Conservation (phyloP, 345 rosid species). For the Salix dunnii region DNA sequence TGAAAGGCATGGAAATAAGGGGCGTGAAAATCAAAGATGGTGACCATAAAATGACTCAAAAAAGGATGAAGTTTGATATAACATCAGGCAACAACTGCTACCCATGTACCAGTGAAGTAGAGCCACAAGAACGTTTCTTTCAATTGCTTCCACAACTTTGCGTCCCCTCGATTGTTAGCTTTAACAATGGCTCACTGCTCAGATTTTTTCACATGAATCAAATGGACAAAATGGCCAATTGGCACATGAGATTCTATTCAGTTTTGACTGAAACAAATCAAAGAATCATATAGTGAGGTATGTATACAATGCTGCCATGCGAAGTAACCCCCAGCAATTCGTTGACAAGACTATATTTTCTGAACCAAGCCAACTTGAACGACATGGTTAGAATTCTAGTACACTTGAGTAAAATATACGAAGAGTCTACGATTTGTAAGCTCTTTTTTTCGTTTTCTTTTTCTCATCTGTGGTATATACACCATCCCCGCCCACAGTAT, state of each 20-base stretch:
- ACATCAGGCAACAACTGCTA: too few species aligned
- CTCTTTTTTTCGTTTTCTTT: neutral
- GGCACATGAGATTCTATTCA: neutral
- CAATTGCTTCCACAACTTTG: neutral
- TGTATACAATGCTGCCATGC: neutral
- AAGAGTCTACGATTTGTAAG: neutral
- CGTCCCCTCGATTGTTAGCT: neutral
- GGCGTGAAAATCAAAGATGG: too few species aligned
- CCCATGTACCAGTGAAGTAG: too few species aligned
- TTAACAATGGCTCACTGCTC: neutral
- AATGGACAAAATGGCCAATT: neutral
- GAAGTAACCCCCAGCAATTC: neutral
- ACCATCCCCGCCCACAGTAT: neutral
- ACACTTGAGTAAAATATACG: neutral
- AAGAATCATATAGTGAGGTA: neutral
- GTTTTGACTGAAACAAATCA: neutral
- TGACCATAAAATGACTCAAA: too few species aligned
- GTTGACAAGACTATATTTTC: neutral
- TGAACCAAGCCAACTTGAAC: neutral
- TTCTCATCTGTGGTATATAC: neutral
- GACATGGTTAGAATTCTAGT: neutral
- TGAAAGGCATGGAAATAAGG: too few species aligned
- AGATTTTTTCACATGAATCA: neutral
- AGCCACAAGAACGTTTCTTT: neutral
- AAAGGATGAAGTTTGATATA: too few species aligned